Percentiles rank a stretch among this genome's conserved stretches.
Evolutionary conservation across 1,284 basidiomycete species (phyloP).

Genomic region (Pseudozyma flocculosa): DNA sequence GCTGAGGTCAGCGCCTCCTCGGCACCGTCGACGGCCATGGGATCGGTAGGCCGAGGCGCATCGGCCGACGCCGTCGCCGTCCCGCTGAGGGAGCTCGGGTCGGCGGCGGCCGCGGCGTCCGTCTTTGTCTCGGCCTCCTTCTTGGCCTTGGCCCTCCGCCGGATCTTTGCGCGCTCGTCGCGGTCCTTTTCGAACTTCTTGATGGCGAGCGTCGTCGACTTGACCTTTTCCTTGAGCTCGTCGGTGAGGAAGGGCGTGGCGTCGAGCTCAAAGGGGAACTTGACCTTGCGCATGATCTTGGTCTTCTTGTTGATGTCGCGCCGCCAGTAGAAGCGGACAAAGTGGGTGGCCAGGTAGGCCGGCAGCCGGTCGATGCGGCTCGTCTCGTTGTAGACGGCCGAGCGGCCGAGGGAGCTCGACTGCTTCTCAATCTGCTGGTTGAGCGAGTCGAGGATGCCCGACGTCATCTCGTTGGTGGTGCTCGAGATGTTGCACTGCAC

Average conservation of each 20-base stretch:
- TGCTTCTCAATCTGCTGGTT: constrained; percentile 83
- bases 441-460: constrained; percentile 79
- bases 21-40: constrained; percentile 6
- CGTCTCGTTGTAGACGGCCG: constrained; percentile 79
- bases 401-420: constrained; percentile 74
- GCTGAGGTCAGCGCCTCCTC: constrained; percentile 1
- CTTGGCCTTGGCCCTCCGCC: constrained; percentile 70
- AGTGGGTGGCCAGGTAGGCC: constrained; percentile 76
- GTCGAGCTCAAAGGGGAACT: constrained; percentile 84
- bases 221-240: constrained; percentile 72
- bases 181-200: constrained; percentile 81
- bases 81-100: constrained; percentile 47
- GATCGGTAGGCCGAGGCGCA: background rate
- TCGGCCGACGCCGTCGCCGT: constrained; percentile 66
- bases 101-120: constrained; percentile 16
- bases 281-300: constrained; percentile 77
- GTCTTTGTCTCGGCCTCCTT: constrained; percentile 50
- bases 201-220: constrained; percentile 70
- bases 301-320: constrained; percentile 76
- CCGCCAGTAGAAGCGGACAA: constrained; percentile 95
- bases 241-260: constrained; percentile 78
- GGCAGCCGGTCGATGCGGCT: constrained; percentile 83
- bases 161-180: constrained; percentile 77
- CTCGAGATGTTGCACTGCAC: constrained; percentile 88
- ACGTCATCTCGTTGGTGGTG: constrained; percentile 83